Percentiles rank a stretch among this genome's conserved stretches.
Conservation (phyloP, 2,329 filamentous ascomycete species). For the Anthostomella pinea region DNA sequence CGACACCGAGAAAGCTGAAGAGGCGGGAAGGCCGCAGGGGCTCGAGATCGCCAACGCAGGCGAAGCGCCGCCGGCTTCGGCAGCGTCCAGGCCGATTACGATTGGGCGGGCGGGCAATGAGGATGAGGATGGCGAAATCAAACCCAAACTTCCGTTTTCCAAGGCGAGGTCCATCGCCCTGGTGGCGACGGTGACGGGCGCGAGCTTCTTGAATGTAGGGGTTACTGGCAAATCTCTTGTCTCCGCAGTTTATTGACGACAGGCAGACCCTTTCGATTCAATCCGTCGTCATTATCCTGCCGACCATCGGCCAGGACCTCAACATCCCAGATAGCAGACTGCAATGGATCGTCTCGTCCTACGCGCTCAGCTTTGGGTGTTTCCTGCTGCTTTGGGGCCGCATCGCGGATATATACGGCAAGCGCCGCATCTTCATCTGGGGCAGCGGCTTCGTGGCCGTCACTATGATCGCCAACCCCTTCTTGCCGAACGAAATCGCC, state of each 20-base stretch:
- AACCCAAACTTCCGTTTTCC: slow-evolving; percentile 37
- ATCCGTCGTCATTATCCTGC: slow-evolving; percentile 60
- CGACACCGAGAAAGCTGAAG: too few relatives aligned
- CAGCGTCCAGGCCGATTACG: background rate
- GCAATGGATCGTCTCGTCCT: slow-evolving; percentile 67
- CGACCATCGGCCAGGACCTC: slow-evolving; percentile 56
- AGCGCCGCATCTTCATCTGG: slow-evolving; percentile 61
- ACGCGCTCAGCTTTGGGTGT: slow-evolving; percentile 64
- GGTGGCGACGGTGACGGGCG: slow-evolving; percentile 53
- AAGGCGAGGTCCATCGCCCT: slow-evolving; percentile 53
- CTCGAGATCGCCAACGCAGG: too few relatives aligned
- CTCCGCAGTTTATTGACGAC: slow-evolving; percentile 9
- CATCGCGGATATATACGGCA: slow-evolving; percentile 65
- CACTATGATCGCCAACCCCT: slow-evolving; percentile 58
- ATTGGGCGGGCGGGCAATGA: slow-evolving; percentile 2
- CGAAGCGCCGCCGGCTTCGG: too few relatives aligned
- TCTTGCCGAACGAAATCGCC: slow-evolving; percentile 63
- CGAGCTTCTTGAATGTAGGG: slow-evolving; percentile 53
- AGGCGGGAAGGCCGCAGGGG: too few relatives aligned
- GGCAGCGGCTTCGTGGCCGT: slow-evolving; percentile 62
- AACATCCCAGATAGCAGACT: slow-evolving; percentile 55
- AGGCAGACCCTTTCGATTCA: slow-evolving; percentile 54
- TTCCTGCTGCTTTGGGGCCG: slow-evolving; percentile 67
- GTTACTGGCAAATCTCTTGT: background rate
- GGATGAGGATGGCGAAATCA: slow-evolving; percentile 13